Base-by-base conservation (phyloP, 1,284 basidiomycete species). In the Pseudozyma sp. region DNA sequence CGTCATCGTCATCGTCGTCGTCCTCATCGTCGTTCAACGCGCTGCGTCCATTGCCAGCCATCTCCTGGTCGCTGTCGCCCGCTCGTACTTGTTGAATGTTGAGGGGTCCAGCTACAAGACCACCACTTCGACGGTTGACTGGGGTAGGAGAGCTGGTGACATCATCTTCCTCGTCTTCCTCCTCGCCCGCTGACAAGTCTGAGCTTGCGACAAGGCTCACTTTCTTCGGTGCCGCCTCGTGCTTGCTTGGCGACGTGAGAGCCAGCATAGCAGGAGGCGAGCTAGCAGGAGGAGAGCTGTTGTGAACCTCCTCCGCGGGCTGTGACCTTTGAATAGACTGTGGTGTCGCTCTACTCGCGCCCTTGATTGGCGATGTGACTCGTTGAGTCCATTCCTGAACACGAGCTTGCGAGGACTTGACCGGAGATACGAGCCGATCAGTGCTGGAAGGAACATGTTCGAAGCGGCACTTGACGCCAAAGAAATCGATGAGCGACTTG, bases 401-500 rank as follows among this genome's bases (percentile, higher is more conserved):
- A 43, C 52, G 51, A 19, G 59, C 54, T 40, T 64, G 56, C 39
- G 53, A 44, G 5, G 58, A 61, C 59, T 74, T 68, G 55, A 59
- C 50, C 11, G 69, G 62, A 12, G 62, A 71, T 39, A 56, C 40
- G 34, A 42, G 40, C n/a, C 52, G 57, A 1, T 73, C 70, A 9
- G 38, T 18, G 21, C 16, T 68, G 31, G 71, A 61, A 31, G 71
- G 47, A 21, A 65, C 51, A 18, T 68, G 58, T n/a, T 70, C 62
- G 35, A 81, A 72, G 39, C 61, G 60, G 39, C 71, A 65, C 54
- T 73, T 51, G 62, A 73, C 60, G n/a, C 79, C 81, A 54, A 83
- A 83, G 51, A 81, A 83, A 67, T 81, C 81, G 43, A 83, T 70
- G 31, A 65, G 39, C 5, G 70, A 69, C 43, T 69, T 67, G n/a